Evolutionary conservation across 768 basidiomycete species (phyloP).

Genomic region (Mycena crocata): DNA sequence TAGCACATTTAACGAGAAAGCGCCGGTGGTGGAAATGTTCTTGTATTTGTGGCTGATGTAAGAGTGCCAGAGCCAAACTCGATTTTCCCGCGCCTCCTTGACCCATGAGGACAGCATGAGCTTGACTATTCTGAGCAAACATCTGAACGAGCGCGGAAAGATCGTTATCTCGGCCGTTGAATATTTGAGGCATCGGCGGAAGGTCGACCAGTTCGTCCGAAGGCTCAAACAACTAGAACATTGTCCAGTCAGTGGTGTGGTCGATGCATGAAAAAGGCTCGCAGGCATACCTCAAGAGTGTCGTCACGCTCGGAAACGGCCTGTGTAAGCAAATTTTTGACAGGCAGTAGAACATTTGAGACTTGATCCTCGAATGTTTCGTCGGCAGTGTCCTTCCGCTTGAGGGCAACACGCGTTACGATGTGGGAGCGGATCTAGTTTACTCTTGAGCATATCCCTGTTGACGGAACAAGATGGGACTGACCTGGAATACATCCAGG

Average conservation of each 20-base stretch:
- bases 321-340: constrained; percentile 14
- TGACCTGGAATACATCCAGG: constrained; percentile 31
- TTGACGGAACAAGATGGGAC: neutral
- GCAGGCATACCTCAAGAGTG: neutral
- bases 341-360: constrained; percentile 14
- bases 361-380: constrained; percentile 20
- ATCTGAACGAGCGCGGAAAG: constrained; percentile 26
- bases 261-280: neutral
- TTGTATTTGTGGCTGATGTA: constrained; percentile 24
- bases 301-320: neutral
- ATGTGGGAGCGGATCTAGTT: constrained; percentile 27
- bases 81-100: constrained; percentile 31
- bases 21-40: constrained; percentile 8
- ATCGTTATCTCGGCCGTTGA: constrained; percentile 28
- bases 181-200: constrained; percentile 33
- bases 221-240: neutral
- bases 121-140: constrained; percentile 16
- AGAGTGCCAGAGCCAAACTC: constrained; percentile 9
- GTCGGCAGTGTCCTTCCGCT: constrained; percentile 25
- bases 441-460: neutral
- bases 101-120: constrained; percentile 27
- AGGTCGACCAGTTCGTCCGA: constrained; percentile 19
- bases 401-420: constrained; percentile 16
- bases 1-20: constrained; percentile 22
- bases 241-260: neutral